These are phyloP conservation scores for Capronia epimyces DNA, from an alignment of 2,329 filamentous ascomycete genomes.

Conservation along the genomic window DNA sequence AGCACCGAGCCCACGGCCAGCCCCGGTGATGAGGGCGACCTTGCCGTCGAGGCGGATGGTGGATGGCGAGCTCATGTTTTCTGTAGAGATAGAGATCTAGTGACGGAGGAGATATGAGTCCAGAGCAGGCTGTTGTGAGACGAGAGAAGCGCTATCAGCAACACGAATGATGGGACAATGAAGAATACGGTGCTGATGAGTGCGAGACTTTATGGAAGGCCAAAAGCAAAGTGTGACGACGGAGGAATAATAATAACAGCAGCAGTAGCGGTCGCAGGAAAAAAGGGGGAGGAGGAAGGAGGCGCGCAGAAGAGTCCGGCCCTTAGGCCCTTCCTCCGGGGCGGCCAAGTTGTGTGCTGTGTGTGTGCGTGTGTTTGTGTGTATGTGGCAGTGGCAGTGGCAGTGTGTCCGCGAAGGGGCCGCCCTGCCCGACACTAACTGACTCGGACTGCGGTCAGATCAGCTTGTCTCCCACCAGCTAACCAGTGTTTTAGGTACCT, in stretches of 20 bases:
- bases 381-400: constrained; percentile 2
- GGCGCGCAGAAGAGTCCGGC: not conserved
- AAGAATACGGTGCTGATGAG: not conserved
- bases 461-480: not conserved
- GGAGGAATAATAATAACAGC: not conserved
- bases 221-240: not conserved
- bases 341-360: not conserved
- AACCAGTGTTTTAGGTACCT: too few relatives aligned
- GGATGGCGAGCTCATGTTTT: constrained; percentile 18
- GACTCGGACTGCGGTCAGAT: not conserved
- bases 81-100: not conserved
- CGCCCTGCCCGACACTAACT: not conserved
- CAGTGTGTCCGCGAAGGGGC: too few relatives aligned
- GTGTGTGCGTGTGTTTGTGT: not conserved
- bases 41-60: constrained; percentile 33
- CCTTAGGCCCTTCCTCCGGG: not conserved
- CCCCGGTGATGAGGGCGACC: constrained; percentile 38
- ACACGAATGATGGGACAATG: not conserved
- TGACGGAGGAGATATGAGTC: constrained; percentile 2
- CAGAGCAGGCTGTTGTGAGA: not conserved
- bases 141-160: not conserved
- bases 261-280: not conserved
- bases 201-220: not conserved
- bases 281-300: not conserved
- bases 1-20: constrained; percentile 36